Base-by-base conservation (phyloP, 768 basidiomycete species). In the Lactarius indigo region DNA sequence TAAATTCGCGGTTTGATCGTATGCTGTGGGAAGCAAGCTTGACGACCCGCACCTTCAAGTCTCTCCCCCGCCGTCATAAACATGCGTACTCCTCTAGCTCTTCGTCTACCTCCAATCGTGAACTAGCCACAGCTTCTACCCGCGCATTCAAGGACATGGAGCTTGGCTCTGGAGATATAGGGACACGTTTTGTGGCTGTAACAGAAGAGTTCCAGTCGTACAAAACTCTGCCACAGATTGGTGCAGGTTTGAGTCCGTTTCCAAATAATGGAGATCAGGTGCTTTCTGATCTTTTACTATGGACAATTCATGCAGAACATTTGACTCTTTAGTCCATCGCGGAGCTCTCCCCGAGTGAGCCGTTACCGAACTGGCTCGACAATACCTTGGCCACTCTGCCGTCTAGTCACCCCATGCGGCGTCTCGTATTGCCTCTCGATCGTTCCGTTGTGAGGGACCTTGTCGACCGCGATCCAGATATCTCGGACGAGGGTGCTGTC, bases 11-110 rank as follows among this genome's bases (percentile, higher is more conserved):
- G 44, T 89, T 85, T 70, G 89, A 91, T 73, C 79, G 79, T 54
- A 91, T 91, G 89, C 76, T 90, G 35, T 80, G 84, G 59, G 79
- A 83, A 3, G 84, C 89, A 78, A 80, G 83, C 62, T 68, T 76
- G n/a, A 73, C 78, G 47, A 73, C 76, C 26, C 41, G 57, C 28
- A 57, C 70, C 26, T 37, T 69, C 30, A 59, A 72, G n/a, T 8
- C 54, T 28, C 35, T 52, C 9, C 15, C 33, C 23, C 50, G 71
- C 68, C 60, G 67, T 20, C 78, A 78, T 39, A 74, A 71, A 33
- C 77, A 79, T 47, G 69, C 74, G 10, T 71, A 73, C 39, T 84
- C 82, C 28, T 77, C 78, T 8, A 75, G 78, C 9, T 85, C 83
- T 0, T 80, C 82, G 10, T 83, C 83, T 17, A 73, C 76, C 41